Conservation (phyloP, 257 asterid genomes). For the Haberlea rhodopensis region DNA sequence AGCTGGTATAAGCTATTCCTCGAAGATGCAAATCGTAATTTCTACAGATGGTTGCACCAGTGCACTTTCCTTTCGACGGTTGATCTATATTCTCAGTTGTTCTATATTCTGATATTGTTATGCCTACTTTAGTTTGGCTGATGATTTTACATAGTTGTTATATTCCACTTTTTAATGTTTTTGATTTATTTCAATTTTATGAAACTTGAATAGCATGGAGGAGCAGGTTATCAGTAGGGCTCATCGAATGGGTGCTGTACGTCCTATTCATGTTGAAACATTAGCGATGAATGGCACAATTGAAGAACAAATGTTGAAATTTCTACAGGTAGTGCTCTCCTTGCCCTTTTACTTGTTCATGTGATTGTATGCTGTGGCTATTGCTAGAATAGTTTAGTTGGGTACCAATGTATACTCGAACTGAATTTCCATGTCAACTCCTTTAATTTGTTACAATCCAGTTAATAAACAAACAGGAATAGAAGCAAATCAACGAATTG, state of each 20-base stretch:
- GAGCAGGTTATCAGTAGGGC: constrained; percentile 99
- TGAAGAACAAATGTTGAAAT: constrained; percentile 91
- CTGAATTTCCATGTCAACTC: background rate
- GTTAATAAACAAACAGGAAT: no score
- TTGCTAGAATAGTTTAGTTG: background rate
- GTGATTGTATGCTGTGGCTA: background rate
- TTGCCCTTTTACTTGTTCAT: background rate
- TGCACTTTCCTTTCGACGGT: constrained; percentile 5
- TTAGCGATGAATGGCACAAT: constrained; percentile 92
- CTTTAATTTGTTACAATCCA: constrained; percentile 8
- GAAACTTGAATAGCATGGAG: constrained; percentile 72
- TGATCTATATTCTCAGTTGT: background rate
- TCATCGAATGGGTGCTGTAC: constrained; percentile 96
- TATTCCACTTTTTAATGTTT: constrained; percentile 2
- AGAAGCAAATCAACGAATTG: no score
- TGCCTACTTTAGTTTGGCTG: constrained; percentile 3
- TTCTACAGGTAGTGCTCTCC: constrained; percentile 62
- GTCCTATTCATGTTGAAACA: constrained; percentile 88
- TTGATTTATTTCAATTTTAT: constrained; percentile 25
- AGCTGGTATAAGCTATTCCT: constrained; percentile 13
- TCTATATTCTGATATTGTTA: constrained; percentile 12
- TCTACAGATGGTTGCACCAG: background rate
- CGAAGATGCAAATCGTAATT: constrained; percentile 3
- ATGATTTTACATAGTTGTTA: constrained; percentile 4
- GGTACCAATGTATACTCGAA: background rate